Percentiles rank a stretch among this genome's conserved stretches.
phyloP scores from a whole-genome alignment of 163 green algal genomes.

The Coccomyxa subellipsoidea region DNA sequence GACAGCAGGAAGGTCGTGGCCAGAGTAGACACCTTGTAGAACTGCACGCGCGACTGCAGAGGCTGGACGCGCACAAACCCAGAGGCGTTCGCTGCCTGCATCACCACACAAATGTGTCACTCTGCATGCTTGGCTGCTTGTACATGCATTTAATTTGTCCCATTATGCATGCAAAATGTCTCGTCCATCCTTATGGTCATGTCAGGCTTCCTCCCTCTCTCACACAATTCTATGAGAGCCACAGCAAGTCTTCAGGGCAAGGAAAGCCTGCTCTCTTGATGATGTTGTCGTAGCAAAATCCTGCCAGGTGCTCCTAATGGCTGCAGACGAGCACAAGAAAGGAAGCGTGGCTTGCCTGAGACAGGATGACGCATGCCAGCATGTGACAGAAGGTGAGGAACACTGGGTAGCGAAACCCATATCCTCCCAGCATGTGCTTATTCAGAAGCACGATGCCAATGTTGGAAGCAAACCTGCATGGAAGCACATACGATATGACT shows the following conservation, averaged over 20 bases:
- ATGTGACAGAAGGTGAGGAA: slow-evolving; percentile 77
- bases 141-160: too few species aligned
- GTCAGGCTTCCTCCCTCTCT: too few species aligned
- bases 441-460: slow-evolving; percentile 95
- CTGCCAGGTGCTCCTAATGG: too few species aligned
- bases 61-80: slow-evolving; percentile 52
- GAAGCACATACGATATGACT: not conserved
- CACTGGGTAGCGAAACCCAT: slow-evolving; percentile 56
- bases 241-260: too few species aligned
- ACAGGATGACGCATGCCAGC: slow-evolving; percentile 74
- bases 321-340: too few species aligned
- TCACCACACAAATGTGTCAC: not conserved
- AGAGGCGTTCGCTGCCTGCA: not conserved
- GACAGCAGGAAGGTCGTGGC: slow-evolving; percentile 81
- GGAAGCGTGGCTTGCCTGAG: slow-evolving; percentile 3
- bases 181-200: too few species aligned
- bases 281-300: too few species aligned
- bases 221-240: not conserved
- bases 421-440: slow-evolving; percentile 89
- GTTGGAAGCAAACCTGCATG: slow-evolving; percentile 81
- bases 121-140: too few species aligned
- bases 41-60: slow-evolving; percentile 69
- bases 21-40: slow-evolving; percentile 78
- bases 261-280: too few species aligned
- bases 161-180: too few species aligned